Evolutionary conservation across 2,329 filamentous ascomycete species (phyloP), one percentile per base, ranked within the genome.

Genomic region (Fusarium sp.): DNA sequence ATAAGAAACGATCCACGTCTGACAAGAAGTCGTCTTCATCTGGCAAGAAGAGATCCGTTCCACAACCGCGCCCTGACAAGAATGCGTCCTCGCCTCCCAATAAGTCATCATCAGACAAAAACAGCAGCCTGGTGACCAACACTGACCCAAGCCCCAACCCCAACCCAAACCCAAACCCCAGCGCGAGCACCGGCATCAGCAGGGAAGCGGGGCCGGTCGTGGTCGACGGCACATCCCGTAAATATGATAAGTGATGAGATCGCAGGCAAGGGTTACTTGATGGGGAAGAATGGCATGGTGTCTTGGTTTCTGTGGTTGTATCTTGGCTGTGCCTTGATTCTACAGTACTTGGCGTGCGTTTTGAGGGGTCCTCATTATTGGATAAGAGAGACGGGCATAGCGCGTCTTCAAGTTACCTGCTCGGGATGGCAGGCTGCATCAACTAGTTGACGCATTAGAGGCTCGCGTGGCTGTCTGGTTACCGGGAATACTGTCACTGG

Each of bases 171-270:
- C 23, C 23, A 23, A 23, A 4, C 23, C 23, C 23, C 23, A 23
- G 23, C 23, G 23, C 23, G 44, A 28, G 44, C 12, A 47, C 23
- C 28, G 56, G 48, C 41, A 60, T 39, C 43, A 63, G 44, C 41
- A 64, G 65, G 50, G 43, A 58, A 30, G 50, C 56, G 10, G 57
- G 65, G 3, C 62, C 70, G 12, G 60, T 72, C 18, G 44, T 75
- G 41, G 70, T 66, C 9, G 60, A 75, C 46, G 73, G 73, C 23
- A 66, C 68, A n/a, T 66, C 62, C 16, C 62, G 58, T 48, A 66
- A 37, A 34, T 51, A 31, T 37, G 59, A 58, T 28, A 63, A 65
- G 59, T 16, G 44, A 28, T 59, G 41, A 59, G 47, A 16, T 34
- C 39, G 30, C 40, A n/a, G 30, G 16, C 18, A 34, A 40, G 1